phyloP scores from a whole-genome alignment of 2,329 filamentous ascomycete genomes.

The Diplocarpon mali region DNA sequence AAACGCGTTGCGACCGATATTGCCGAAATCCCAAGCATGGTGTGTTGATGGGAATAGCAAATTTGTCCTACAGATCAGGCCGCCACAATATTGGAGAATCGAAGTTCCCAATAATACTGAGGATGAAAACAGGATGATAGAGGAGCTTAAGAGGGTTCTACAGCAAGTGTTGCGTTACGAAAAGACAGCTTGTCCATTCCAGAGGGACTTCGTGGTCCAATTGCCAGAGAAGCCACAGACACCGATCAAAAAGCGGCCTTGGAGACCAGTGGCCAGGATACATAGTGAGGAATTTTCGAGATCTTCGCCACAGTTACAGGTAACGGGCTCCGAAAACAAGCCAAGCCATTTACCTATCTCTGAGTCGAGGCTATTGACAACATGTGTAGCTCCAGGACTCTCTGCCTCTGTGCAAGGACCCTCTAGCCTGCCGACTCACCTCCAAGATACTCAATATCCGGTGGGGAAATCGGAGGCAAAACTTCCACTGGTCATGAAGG shows the following conservation, averaged over 20 bases:
- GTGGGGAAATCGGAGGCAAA: background rate
- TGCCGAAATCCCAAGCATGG: slow-evolving; percentile 89
- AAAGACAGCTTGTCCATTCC: slow-evolving; percentile 78
- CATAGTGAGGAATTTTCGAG: slow-evolving; percentile 8
- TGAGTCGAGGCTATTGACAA: slow-evolving; percentile 1
- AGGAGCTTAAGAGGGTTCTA: slow-evolving; percentile 58
- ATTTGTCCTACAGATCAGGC: slow-evolving; percentile 77
- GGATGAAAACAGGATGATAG: slow-evolving; percentile 52
- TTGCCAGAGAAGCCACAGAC: slow-evolving; percentile 58
- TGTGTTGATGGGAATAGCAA: slow-evolving; percentile 76
- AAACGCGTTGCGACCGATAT: slow-evolving; percentile 70
- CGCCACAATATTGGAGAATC: slow-evolving; percentile 81
- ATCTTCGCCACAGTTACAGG: background rate
- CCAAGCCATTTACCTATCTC: background rate
- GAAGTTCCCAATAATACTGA: slow-evolving; percentile 60
- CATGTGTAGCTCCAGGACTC: background rate
- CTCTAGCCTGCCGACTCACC: background rate
- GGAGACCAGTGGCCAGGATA: slow-evolving; percentile 41
- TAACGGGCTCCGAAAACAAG: background rate
- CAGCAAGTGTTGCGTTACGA: slow-evolving; percentile 72
- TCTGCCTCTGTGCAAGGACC: background rate
- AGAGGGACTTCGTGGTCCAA: slow-evolving; percentile 62
- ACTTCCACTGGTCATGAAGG: background rate
- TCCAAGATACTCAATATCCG: slow-evolving; percentile 1
- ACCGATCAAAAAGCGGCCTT: slow-evolving; percentile 56